These are phyloP conservation scores for Alternaria arborescens DNA, from an alignment of 2,329 filamentous ascomycete genomes.

Conservation along the genomic window DNA sequence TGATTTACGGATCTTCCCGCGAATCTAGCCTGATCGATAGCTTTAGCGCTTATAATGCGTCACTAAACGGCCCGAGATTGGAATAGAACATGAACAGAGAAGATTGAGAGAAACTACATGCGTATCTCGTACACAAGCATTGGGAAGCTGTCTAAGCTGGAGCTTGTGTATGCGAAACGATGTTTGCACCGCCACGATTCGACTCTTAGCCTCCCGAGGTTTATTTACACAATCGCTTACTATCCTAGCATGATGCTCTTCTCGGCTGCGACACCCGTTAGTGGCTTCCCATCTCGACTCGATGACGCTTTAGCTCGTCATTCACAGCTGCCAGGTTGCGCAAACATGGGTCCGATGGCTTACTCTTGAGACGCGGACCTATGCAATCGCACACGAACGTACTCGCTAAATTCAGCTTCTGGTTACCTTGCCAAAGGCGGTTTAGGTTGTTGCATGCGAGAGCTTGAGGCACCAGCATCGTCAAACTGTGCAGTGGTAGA, in stretches of 20 bases:
- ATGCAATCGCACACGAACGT: neutral
- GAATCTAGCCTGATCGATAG: neutral
- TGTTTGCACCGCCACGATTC: neutral
- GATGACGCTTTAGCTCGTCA: constrained; percentile 7
- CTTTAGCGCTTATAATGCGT: neutral
- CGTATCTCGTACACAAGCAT: neutral
- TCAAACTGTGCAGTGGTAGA: constrained; percentile 5
- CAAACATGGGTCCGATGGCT: constrained; percentile 3
- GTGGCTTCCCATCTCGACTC: constrained; percentile 12
- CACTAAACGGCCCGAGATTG: neutral
- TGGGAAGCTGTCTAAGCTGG: neutral
- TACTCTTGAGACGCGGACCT: constrained; percentile 3
- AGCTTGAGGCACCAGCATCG: constrained; percentile 6
- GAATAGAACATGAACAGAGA: neutral
- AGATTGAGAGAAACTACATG: neutral
- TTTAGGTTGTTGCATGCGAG: constrained; percentile 2
- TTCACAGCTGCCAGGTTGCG: constrained; percentile 4
- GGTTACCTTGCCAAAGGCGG: neutral
- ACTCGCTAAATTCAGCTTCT: neutral
- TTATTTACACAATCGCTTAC: constrained; percentile 4
- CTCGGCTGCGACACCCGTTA: constrained; percentile 2
- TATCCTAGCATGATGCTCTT: constrained; percentile 10
- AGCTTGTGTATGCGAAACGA: neutral
- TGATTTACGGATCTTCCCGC: neutral
- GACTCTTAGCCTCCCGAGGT: neutral